phyloP scores from a whole-genome alignment of 768 basidiomycete genomes.

The Sporobolomyces roseus region DNA sequence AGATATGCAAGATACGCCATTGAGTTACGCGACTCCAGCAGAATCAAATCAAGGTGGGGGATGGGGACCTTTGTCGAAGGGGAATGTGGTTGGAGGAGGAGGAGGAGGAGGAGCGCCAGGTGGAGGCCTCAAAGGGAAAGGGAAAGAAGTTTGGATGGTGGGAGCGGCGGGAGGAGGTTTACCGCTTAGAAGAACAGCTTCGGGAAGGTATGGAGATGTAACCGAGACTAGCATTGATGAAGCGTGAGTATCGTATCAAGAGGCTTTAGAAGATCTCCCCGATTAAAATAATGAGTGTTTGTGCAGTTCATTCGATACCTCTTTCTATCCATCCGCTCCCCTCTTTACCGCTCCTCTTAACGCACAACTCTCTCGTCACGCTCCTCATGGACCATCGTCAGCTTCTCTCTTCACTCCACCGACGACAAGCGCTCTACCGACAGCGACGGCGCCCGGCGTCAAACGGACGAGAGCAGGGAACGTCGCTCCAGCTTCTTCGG shows the following conservation, averaged over 20 bases:
- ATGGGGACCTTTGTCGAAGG: not conserved
- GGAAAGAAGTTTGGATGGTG: constrained; percentile 1
- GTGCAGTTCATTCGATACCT: constrained; percentile 36
- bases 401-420: constrained; percentile 38
- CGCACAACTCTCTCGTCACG: not conserved
- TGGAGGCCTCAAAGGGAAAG: constrained; percentile 4
- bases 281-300: too few species aligned
- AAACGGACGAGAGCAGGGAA: constrained; percentile 35
- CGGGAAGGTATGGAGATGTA: constrained; percentile 11
- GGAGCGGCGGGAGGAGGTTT: constrained; percentile 11
- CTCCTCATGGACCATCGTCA: not conserved
- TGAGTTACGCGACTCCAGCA: constrained; percentile 6
- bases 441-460: constrained; percentile 33
- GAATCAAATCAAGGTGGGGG: not conserved
- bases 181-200: not conserved
- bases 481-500: constrained; percentile 14
- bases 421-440: not conserved
- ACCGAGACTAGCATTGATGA: constrained; percentile 25
- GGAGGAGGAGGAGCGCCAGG: too few species aligned
- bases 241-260: constrained; percentile 27
- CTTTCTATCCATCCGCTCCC: constrained; percentile 25
- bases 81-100: not conserved
- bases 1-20: constrained; percentile 9
- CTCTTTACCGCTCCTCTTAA: constrained; percentile 12
- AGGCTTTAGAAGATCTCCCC: too few species aligned